Conservation (phyloP, 2,329 filamentous ascomycete species). For the Ilyonectria destructans region DNA sequence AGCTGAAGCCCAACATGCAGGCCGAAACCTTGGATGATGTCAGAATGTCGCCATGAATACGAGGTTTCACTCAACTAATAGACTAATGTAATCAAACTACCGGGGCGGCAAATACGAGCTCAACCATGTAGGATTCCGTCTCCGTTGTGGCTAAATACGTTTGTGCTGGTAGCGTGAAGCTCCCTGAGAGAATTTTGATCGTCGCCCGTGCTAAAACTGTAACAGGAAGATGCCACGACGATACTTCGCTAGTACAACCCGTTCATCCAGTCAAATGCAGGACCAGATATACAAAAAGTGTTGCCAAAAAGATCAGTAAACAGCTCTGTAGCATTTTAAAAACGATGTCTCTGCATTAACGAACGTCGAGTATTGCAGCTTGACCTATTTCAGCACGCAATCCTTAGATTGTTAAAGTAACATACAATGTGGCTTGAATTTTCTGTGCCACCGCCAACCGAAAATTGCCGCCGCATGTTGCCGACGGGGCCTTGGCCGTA, state of each 20-base stretch:
- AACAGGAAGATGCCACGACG: background rate
- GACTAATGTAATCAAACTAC: background rate
- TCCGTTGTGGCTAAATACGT: background rate
- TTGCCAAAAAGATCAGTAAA: background rate
- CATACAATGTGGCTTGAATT: background rate
- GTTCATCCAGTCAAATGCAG: background rate
- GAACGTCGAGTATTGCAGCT: background rate
- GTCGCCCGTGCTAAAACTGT: background rate
- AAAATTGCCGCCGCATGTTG: background rate
- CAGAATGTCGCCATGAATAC: slow-evolving; percentile 1
- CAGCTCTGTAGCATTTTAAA: background rate
- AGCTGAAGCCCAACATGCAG: background rate
- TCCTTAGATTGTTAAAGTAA: background rate
- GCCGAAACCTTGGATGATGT: slow-evolving; percentile 2
- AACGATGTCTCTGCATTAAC: background rate
- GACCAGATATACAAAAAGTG: background rate
- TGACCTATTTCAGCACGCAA: background rate
- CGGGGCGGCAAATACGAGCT: background rate
- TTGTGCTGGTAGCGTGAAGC: background rate
- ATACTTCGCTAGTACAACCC: background rate
- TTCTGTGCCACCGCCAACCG: background rate
- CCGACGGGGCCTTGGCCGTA: background rate
- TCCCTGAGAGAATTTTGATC: background rate
- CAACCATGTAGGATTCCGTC: background rate
- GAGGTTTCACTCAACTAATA: background rate